Evolutionary conservation across 768 basidiomycete species (phyloP).

Genomic region (Lactarius tabidus): DNA sequence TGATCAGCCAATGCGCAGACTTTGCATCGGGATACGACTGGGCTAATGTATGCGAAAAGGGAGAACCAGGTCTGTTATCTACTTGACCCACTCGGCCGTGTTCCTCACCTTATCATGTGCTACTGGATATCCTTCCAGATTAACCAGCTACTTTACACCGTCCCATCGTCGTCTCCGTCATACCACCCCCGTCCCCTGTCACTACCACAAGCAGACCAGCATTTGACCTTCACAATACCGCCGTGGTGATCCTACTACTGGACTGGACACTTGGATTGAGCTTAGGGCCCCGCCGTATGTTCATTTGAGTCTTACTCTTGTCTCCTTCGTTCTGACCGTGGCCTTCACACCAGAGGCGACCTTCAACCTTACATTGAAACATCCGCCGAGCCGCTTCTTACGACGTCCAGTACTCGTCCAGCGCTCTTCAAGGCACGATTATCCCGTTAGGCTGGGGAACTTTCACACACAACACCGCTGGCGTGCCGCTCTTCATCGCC

Average conservation of each 20-base stretch:
- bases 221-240: constrained; percentile 63
- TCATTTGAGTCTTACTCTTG: constrained; percentile 2
- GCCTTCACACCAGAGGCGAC: constrained; percentile 58
- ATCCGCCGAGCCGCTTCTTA: constrained; percentile 57
- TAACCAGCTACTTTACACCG: too few relatives aligned
- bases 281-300: constrained; percentile 75
- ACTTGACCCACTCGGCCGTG: background rate
- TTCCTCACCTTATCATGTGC: constrained; percentile 5
- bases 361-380: constrained; percentile 89
- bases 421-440: constrained; percentile 55
- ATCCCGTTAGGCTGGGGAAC: constrained; percentile 83
- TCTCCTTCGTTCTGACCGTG: background rate
- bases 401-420: too few relatives aligned
- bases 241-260: constrained; percentile 78
- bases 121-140: constrained; percentile 53
- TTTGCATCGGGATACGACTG: constrained; percentile 92
- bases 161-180: constrained; percentile 71
- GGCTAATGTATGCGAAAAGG: constrained; percentile 89
- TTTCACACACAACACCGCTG: constrained; percentile 80
- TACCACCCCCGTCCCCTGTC: constrained; percentile 80
- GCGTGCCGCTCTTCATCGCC: constrained; percentile 82
- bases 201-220: constrained; percentile 67
- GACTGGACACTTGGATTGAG: constrained; percentile 93
- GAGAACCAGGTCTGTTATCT: constrained; percentile 74
- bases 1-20: constrained; percentile 59